These are phyloP conservation scores for Ceratocystis eucalypticola DNA, from an alignment of 2,329 filamentous ascomycete genomes.

Conservation along the genomic window DNA sequence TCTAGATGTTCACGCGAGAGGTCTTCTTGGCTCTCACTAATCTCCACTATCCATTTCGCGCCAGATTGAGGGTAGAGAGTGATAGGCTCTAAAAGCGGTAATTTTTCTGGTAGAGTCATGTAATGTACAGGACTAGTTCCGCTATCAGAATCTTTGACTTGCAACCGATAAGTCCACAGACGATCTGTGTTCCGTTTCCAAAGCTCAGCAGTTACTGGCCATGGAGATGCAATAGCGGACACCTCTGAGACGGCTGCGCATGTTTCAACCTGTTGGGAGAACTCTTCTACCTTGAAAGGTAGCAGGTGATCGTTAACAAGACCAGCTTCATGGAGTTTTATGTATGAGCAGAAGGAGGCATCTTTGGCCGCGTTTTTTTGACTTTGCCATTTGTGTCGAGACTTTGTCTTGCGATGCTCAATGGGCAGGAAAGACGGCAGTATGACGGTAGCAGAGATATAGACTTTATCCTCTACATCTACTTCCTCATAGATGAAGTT, in stretches of 20 bases:
- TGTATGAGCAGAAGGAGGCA: slow-evolving; percentile 69
- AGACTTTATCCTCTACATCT: background rate
- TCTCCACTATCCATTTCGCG: slow-evolving; percentile 29
- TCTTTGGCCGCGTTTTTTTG: slow-evolving; percentile 65
- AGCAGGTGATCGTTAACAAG: slow-evolving; percentile 68
- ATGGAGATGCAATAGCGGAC: slow-evolving; percentile 33
- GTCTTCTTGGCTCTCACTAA: slow-evolving; percentile 19
- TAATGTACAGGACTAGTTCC: slow-evolving; percentile 29
- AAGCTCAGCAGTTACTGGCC: slow-evolving; percentile 31
- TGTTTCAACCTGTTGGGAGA: slow-evolving; percentile 27
- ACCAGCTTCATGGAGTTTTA: slow-evolving; percentile 52
- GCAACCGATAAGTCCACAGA: slow-evolving; percentile 25
- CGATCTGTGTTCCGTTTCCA: slow-evolving; percentile 27
- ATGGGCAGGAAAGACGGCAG: slow-evolving; percentile 59
- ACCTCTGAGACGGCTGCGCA: slow-evolving; percentile 28
- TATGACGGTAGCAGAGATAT: slow-evolving; percentile 46
- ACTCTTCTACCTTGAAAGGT: slow-evolving; percentile 40
- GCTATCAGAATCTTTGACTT: slow-evolving; percentile 27
- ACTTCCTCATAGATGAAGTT: slow-evolving; percentile 47
- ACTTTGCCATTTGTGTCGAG: slow-evolving; percentile 48
- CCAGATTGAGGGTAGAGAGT: slow-evolving; percentile 30
- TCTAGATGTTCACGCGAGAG: slow-evolving; percentile 15
- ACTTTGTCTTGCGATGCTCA: slow-evolving; percentile 40
- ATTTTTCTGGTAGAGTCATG: slow-evolving; percentile 31
- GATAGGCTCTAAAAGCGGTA: slow-evolving; percentile 30